These are phyloP conservation scores for Croton laevigatus DNA, from an alignment of 441 rosid genomes.

Conservation along the genomic window DNA sequence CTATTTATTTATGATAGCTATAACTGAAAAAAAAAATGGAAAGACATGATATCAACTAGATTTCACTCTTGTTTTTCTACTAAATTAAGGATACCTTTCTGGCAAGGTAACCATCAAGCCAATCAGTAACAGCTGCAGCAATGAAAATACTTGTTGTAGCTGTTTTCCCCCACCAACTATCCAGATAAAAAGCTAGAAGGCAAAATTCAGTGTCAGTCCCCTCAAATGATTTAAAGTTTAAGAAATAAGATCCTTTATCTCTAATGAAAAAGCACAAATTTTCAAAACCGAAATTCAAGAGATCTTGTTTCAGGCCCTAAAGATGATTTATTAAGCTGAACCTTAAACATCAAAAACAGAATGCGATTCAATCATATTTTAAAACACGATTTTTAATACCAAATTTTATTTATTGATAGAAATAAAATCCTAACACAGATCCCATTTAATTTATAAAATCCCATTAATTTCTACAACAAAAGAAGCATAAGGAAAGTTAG, in stretches of 20 bases:
- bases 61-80: not conserved
- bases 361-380: not conserved
- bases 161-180: constrained; percentile 83
- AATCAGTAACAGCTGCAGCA: constrained; percentile 90
- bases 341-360: not conserved
- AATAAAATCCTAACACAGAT: not conserved
- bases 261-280: not conserved
- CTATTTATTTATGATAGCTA: not conserved
- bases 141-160: constrained; percentile 86
- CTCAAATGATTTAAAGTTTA: not conserved
- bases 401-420: not conserved
- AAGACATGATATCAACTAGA: not conserved
- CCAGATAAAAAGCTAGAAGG: constrained; percentile 70
- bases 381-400: not conserved
- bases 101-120: constrained; percentile 99
- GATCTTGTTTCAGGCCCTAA: not conserved
- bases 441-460: not conserved
- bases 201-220: constrained; percentile 15
- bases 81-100: constrained; percentile 51
- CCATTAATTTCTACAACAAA: not conserved
- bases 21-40: not conserved
- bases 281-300: not conserved
- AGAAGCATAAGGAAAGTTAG: not conserved
- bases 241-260: not conserved
- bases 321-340: not conserved